Base-by-base conservation (phyloP, 768 basidiomycete species). In the Lyophyllum shimeji region DNA sequence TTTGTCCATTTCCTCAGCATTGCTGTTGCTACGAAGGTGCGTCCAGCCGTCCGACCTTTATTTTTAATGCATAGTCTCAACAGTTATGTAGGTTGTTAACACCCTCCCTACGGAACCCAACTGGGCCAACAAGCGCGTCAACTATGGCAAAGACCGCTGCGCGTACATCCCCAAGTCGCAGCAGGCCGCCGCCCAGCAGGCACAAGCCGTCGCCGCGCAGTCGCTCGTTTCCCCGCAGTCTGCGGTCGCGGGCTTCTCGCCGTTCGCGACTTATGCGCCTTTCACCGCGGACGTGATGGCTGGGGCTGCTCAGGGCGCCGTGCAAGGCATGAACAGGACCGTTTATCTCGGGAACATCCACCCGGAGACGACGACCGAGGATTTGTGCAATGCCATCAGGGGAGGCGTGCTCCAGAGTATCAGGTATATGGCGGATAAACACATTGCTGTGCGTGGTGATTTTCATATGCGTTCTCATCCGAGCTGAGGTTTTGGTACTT, bases 1-100 rank as follows among this genome's bases (percentile, higher is more conserved):
- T 99, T 99, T 69, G 95, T 99, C 18, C 97, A 99, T 73, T 98
- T 98, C 78, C 77, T 99, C 66, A 93, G 90, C 70, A 97, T 99
- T 69, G 82, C 90, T 20, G 85, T 92, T 40, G 97, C 97, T 15
- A 95, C 90, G 61, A 98, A 98, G 90, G 93, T 93, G 52, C 8
- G 80, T 72, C 56, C 24, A 59, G 49, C 24, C 23, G 25, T n/a
- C n/a, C n/a, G n/a, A n/a, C n/a, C n/a, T n/a, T n/a, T n/a, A 24
- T 53, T 54, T 27, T 15, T 53, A 18, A 40, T 55, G 49, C 45
- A 44, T 17, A 31, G 46, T 24, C 21, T 46, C 43, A 42, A 27
- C 46, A 55, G 50, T 53, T 37, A 48, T 39, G 17, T 61, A 95
- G 93, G 96, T 98, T 46, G 97, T 98, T 46, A 89, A 90, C 63